These are phyloP conservation scores for Leptographium flavum DNA, from an alignment of 2,329 filamentous ascomycete genomes.

Conservation along the genomic window DNA sequence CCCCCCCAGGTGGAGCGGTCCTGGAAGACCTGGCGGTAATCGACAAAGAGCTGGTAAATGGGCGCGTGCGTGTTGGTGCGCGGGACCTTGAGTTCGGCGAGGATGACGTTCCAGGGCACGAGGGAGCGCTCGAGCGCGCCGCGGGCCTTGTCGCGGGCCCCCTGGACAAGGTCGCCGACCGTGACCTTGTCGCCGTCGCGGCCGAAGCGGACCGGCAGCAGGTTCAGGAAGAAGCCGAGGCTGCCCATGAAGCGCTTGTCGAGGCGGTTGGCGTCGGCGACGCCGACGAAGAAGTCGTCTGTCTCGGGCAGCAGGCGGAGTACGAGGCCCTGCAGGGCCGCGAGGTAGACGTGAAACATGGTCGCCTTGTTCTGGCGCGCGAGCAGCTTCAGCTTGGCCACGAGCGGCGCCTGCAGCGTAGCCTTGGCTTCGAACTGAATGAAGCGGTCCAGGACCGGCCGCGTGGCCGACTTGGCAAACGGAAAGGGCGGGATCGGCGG, in stretches of 20 bases:
- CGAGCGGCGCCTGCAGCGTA: background rate
- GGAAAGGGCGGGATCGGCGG: constrained; percentile 20
- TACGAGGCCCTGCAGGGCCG: constrained; percentile 18
- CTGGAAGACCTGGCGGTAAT: constrained; percentile 15
- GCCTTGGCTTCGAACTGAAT: background rate
- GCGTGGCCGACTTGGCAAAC: constrained; percentile 12
- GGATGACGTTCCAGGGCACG: constrained; percentile 33
- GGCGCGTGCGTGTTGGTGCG: constrained; percentile 26
- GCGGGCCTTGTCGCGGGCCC: constrained; percentile 14
- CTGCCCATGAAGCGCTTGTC: constrained; percentile 14
- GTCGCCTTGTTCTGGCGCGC: constrained; percentile 10
- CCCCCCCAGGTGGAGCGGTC: constrained; percentile 6
- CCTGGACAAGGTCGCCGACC: constrained; percentile 18
- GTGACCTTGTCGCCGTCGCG: constrained; percentile 18
- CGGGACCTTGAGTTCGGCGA: constrained; percentile 26
- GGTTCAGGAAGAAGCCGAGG: constrained; percentile 24
- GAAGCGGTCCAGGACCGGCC: constrained; percentile 8
- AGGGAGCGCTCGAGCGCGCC: constrained; percentile 25
- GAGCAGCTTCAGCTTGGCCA: background rate
- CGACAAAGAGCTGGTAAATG: constrained; percentile 30
- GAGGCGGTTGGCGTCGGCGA: constrained; percentile 22
- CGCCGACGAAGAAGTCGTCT: constrained; percentile 21
- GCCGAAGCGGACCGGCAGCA: constrained; percentile 20
- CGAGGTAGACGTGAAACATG: constrained; percentile 20
- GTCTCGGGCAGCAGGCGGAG: constrained; percentile 15